These are phyloP conservation scores for Aspergillus amoenus DNA, from an alignment of 2,329 filamentous ascomycete genomes.

Conservation along the genomic window DNA sequence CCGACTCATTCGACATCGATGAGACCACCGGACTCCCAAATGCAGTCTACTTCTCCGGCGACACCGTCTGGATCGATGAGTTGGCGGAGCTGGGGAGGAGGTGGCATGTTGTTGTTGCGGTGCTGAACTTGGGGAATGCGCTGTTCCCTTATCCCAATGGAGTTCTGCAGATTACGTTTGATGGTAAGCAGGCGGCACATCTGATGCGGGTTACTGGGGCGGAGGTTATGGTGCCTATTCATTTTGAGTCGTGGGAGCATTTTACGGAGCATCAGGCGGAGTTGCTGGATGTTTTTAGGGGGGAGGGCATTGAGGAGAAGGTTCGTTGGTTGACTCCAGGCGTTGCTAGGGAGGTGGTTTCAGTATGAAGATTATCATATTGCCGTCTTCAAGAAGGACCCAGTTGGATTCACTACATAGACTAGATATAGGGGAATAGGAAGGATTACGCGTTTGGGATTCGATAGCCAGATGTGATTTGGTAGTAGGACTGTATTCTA, in stretches of 20 bases:
- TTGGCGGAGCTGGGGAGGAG: conserved; percentile 31
- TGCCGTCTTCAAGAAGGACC: too few relatives aligned
- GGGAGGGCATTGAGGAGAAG: conserved; percentile 9
- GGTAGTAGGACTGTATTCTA: too few relatives aligned
- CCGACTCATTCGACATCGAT: conserved; percentile 35
- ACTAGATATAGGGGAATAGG: too few relatives aligned
- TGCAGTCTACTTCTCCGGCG: conserved; percentile 43
- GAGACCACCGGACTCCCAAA: conserved; percentile 38
- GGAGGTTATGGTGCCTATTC: conserved; percentile 47
- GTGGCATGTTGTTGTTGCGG: conserved; percentile 38
- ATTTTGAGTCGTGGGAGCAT: conserved; percentile 49
- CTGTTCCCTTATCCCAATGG: conserved; percentile 23
- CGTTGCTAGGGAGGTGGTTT: background rate
- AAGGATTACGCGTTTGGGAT: too few relatives aligned
- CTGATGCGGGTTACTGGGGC: conserved; percentile 41
- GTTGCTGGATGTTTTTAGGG: conserved; percentile 30
- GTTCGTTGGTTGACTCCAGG: background rate
- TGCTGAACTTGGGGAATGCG: conserved; percentile 40
- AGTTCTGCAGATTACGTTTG: conserved; percentile 44
- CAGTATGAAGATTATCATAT: background rate
- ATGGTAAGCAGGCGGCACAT: conserved; percentile 41
- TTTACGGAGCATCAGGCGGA: conserved; percentile 37
- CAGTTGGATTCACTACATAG: too few relatives aligned
- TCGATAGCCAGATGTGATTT: too few relatives aligned
- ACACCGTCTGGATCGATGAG: conserved; percentile 38